Base-by-base conservation (phyloP, 108 stramenopile species). In the Pinguiococcus pyrenoidosus region DNA sequence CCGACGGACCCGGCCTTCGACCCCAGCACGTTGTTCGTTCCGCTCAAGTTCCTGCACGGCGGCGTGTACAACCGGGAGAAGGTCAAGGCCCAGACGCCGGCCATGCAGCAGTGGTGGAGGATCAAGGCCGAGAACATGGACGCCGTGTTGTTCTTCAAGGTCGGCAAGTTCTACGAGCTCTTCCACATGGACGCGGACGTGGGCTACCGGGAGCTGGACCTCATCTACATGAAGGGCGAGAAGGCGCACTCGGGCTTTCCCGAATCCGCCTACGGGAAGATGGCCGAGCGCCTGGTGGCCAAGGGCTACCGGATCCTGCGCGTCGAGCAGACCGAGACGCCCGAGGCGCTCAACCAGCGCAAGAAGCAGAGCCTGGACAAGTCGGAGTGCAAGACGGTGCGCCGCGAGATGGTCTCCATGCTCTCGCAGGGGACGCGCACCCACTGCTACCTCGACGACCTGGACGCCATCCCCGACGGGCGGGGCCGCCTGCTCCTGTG, bases 311-410 rank as follows among this genome's bases (percentile, higher is more conserved):
- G 87, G 44, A 92, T 99, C 29, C 89, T 92, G 4, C 82, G 98
- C 25, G 90, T 96, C 28, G 98, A 99, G 75, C 97, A 99, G 66
- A 92, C 91, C 16, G 98, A 99, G 64, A 99, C 93, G 3, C 95
- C 98, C 33, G 93, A 89, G 9, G 57, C 30, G 51, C 58, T 96
- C 46, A 82, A 84, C 52, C 68, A 70, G 39, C 76, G 92, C 34
- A 69, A 37, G 33, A 72, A 67, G 22, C 41, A 38, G 51, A 74
- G 73, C 50, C 82, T 87, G 72, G 82, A 81, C 5, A 59, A 59
- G 51, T 49, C 72, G 43, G 84, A 88, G n/a, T n/a, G n/a, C n/a
- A n/a, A n/a, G n/a, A n/a, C n/a, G 14, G 90, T 99, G 21, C 78
- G 75, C 64, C 74, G 96, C 39, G 96, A 95, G 74, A 80, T 99